Evolutionary conservation across 1,139 yeast species (phyloP).

Genomic region (Saccharomyces pastorianus): DNA sequence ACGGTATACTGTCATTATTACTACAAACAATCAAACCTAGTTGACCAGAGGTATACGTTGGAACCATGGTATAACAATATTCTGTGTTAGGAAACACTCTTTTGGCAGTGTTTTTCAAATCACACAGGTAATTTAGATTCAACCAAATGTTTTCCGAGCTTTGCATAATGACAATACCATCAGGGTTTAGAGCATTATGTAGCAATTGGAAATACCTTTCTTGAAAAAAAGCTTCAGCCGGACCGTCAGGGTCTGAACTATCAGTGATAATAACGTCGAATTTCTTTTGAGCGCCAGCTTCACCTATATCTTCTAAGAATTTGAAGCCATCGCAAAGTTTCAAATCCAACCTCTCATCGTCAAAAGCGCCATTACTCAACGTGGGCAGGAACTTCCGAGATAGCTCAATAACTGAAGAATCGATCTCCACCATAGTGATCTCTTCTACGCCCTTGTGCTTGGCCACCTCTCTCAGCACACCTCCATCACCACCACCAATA

Average conservation of each 20-base stretch:
- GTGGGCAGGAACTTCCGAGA: constrained; percentile 69
- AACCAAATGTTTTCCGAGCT: constrained; percentile 92
- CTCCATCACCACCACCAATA: constrained; percentile 96
- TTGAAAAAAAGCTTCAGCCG: constrained; percentile 90
- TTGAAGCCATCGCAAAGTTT: constrained; percentile 85
- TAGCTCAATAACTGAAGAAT: constrained; percentile 71
- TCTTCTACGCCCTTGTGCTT: constrained; percentile 66
- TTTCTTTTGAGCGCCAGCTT: constrained; percentile 36
- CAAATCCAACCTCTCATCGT: constrained; percentile 65
- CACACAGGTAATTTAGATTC: constrained; percentile 56
- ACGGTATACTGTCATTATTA: constrained; percentile 45
- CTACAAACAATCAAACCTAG: constrained; percentile 80
- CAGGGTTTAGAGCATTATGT: constrained; percentile 53
- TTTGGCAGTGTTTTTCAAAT: constrained; percentile 52
- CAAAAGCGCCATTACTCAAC: constrained; percentile 60
- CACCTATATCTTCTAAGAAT: constrained; percentile 44
- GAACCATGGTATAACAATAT: constrained; percentile 83
- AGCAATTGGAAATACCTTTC: constrained; percentile 70
- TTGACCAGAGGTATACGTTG: constrained; percentile 95
- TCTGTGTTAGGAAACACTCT: constrained; percentile 72
- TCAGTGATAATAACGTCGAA: constrained; percentile 91
- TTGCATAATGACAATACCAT: constrained; percentile 85
- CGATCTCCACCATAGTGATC: constrained; percentile 84
- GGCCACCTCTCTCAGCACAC: constrained; percentile 84
- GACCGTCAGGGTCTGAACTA: constrained; percentile 96